Evolutionary conservation across 768 basidiomycete species (phyloP).

Genomic region (Mycena albidolilacea): DNA sequence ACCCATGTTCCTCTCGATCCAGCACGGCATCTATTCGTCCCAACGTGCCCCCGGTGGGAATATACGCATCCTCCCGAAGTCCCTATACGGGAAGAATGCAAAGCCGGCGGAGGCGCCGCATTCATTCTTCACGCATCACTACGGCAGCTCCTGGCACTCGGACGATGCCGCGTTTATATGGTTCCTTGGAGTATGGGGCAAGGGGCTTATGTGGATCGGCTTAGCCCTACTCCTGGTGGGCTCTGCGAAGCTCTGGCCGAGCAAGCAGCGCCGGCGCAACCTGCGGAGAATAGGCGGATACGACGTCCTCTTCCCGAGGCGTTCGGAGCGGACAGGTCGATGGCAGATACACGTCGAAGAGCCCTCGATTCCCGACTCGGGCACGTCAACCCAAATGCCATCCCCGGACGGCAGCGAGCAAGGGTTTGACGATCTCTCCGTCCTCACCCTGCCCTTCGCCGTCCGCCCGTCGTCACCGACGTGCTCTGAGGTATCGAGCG

Average conservation of each 20-base stretch:
- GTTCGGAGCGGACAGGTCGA: slow-evolving; percentile 77
- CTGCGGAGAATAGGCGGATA: slow-evolving; percentile 79
- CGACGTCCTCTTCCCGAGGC: slow-evolving; percentile 83
- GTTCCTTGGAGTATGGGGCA: slow-evolving; percentile 93
- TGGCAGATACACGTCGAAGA: slow-evolving; percentile 83
- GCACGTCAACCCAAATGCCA: slow-evolving; percentile 62
- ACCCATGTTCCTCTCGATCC: slow-evolving; percentile 97
- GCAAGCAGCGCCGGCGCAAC: slow-evolving; percentile 71
- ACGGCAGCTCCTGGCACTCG: slow-evolving; percentile 98
- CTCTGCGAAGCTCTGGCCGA: slow-evolving; percentile 68
- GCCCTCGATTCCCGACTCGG: slow-evolving; percentile 62
- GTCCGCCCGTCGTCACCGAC: slow-evolving; percentile 71
- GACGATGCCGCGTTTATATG: slow-evolving; percentile 98
- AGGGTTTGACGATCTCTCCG: slow-evolving; percentile 64
- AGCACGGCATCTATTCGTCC: slow-evolving; percentile 90
- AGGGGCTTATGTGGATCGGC: slow-evolving; percentile 89
- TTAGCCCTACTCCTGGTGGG: slow-evolving; percentile 80
- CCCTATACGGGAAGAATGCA: slow-evolving; percentile 98
- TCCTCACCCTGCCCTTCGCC: slow-evolving; percentile 77
- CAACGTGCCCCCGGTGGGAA: slow-evolving; percentile 75
- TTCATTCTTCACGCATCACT: slow-evolving; percentile 97
- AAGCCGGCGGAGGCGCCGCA: slow-evolving; percentile 85
- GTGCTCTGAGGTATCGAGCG: slow-evolving; percentile 64
- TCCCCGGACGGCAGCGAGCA: slow-evolving; percentile 57
- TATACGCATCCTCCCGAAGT: slow-evolving; percentile 93